These are phyloP conservation scores for Rhododendron mucronatum DNA, from an alignment of 148 eudicot species.

Conservation along the genomic window DNA sequence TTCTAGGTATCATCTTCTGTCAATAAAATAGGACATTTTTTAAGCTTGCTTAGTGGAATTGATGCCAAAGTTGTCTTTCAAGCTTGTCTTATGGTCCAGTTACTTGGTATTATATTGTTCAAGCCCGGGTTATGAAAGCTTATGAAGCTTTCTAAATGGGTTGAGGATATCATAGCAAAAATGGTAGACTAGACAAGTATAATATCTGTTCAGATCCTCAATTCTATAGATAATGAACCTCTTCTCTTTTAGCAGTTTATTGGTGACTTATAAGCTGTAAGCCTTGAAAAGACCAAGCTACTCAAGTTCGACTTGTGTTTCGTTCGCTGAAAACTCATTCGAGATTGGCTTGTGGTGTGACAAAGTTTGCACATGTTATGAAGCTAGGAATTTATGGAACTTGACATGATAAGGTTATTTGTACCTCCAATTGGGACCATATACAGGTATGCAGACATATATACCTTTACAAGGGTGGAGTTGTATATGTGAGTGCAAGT, in stretches of 20 bases:
- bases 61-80: slow-evolving; percentile 2
- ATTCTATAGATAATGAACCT: background rate
- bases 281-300: background rate
- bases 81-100: background rate
- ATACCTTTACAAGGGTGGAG: background rate
- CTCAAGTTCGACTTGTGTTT: background rate
- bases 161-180: background rate
- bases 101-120: background rate
- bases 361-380: background rate
- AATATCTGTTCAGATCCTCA: background rate
- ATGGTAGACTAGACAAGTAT: background rate
- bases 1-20: background rate
- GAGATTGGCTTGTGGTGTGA: background rate
- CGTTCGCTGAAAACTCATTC: background rate
- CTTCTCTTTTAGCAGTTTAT: background rate
- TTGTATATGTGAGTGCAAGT: background rate
- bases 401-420: background rate
- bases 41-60: slow-evolving; percentile 3
- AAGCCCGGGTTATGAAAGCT: background rate
- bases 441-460: background rate
- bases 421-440: background rate
- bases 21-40: background rate
- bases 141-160: background rate
- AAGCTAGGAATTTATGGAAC: background rate
- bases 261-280: background rate